Evolutionary conservation across 2,329 filamentous ascomycete species (phyloP), one percentile per base, ranked within the genome.

Genomic region (Stemphylium vesicarium): DNA sequence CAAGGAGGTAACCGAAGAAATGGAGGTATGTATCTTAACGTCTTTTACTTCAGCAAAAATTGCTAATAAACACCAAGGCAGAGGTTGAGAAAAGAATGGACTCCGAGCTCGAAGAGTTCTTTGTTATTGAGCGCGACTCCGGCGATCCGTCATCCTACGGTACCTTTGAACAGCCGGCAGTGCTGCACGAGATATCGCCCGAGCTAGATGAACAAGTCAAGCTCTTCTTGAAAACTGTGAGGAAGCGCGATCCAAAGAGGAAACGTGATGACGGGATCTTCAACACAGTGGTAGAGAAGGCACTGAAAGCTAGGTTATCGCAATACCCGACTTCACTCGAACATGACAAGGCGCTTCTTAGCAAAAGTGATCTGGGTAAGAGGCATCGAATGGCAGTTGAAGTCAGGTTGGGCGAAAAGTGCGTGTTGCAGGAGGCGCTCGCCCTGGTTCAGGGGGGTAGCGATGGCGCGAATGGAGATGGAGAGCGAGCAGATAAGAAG

Each of bases 81-180:
- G 39, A 42, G 2, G 26, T 49, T 3, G 32, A 49, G 15, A 55
- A 58, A 6, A 26, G 51, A 3, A 13, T 33, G 18, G 42, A 45
- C 15, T 57, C 61, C 2, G 58, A 63, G n/a, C 20, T 63, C 0
- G 60, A 63, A 26, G 63, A 66, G 1, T 58, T 56, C 18, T 65
- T 65, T 36, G 43, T 66, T 6, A 49, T 68, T 18, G 65, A 68
- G 42, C 65, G 65, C 18, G 63, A 68, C 33, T 62, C 65, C 1
- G 65, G 65, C 9, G 65, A 64, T 16, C 65, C 65, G 4, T 52
- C 60, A 11, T 55, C 59, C 5, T 50, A 68, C 48, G 65, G 65
- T 2, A 60, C 47, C 2, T 56, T 68, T 2, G 32, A 53, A 2
- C 43, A 63, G 13, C 12, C 38, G 9, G 42, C 60, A 2, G 46